Conservation (phyloP, 1,284 basidiomycete genomes). For the Entoloma clypeatum region DNA sequence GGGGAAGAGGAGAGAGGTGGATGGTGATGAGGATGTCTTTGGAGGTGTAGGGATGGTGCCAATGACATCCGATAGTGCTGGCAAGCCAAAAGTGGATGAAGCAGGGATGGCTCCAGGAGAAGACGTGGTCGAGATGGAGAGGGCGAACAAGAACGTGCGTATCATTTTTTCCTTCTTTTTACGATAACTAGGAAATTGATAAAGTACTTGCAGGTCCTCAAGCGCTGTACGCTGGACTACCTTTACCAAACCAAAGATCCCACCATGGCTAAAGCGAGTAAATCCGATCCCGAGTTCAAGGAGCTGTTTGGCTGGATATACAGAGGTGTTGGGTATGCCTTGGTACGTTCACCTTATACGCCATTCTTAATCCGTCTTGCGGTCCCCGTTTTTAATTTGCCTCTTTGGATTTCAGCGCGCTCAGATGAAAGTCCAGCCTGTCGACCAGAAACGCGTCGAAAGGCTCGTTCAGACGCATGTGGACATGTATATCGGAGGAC, state of each 20-base stretch:
- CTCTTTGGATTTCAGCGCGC: constrained; percentile 32
- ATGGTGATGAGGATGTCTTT: constrained; percentile 47
- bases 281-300: constrained; percentile 59
- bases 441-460: constrained; percentile 33
- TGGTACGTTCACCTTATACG: constrained; percentile 36
- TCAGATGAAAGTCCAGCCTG: constrained; percentile 34
- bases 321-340: constrained; percentile 51
- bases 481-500: constrained; percentile 41
- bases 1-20: constrained; percentile 32
- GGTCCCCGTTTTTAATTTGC: background rate
- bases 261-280: constrained; percentile 35
- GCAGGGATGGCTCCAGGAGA: constrained; percentile 7
- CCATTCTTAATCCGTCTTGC: background rate
- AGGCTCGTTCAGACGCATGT: constrained; percentile 42
- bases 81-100: constrained; percentile 14
- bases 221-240: constrained; percentile 32
- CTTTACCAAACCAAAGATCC: constrained; percentile 35
- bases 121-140: constrained; percentile 28
- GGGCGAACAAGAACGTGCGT: constrained; percentile 42
- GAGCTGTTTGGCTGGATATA: constrained; percentile 51
- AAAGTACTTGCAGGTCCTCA: constrained; percentile 25
- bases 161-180: constrained; percentile 1
- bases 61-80: background rate
- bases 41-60: constrained; percentile 24
- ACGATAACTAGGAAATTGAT: background rate